Evolutionary conservation across 352 stramenopile species (phyloP).

Genomic region (Phytophthora macrochlamydospora): DNA sequence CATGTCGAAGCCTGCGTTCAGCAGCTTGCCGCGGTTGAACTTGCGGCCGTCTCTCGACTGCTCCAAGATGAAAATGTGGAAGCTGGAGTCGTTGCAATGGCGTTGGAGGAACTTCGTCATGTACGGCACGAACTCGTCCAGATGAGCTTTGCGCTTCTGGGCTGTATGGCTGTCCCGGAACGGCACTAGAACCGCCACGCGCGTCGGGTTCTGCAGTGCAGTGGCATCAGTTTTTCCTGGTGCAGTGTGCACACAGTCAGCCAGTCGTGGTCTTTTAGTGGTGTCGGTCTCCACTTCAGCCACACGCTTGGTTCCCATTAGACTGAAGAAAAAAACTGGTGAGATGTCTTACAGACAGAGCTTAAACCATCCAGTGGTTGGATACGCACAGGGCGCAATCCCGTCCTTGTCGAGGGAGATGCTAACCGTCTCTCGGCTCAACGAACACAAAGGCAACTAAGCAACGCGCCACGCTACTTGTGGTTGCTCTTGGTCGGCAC

Average conservation of each 20-base stretch:
- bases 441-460: slow-evolving; percentile 71
- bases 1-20: slow-evolving; percentile 96
- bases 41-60: slow-evolving; percentile 93
- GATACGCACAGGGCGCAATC: slow-evolving; percentile 85
- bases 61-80: slow-evolving; percentile 96
- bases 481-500: slow-evolving; percentile 20
- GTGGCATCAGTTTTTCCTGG: slow-evolving; percentile 9
- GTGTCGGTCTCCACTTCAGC: slow-evolving; percentile 5
- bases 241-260: not conserved
- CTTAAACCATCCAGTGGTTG: slow-evolving; percentile 87
- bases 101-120: slow-evolving; percentile 88
- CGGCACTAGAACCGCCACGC: slow-evolving; percentile 92
- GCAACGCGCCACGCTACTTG: slow-evolving; percentile 7
- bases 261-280: slow-evolving; percentile 19
- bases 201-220: slow-evolving; percentile 26
- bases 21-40: slow-evolving; percentile 97
- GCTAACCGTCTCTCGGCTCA: slow-evolving; percentile 95
- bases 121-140: slow-evolving; percentile 91
- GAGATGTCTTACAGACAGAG: slow-evolving; percentile 76
- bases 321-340: slow-evolving; percentile 50
- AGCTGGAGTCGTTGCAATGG: slow-evolving; percentile 47
- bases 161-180: slow-evolving; percentile 91
- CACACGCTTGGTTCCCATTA: slow-evolving; percentile 27
- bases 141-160: slow-evolving; percentile 89
- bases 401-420: slow-evolving; percentile 95